phyloP scores from a whole-genome alignment of 2,329 filamentous ascomycete species.

The Sclerotinia minor region DNA sequence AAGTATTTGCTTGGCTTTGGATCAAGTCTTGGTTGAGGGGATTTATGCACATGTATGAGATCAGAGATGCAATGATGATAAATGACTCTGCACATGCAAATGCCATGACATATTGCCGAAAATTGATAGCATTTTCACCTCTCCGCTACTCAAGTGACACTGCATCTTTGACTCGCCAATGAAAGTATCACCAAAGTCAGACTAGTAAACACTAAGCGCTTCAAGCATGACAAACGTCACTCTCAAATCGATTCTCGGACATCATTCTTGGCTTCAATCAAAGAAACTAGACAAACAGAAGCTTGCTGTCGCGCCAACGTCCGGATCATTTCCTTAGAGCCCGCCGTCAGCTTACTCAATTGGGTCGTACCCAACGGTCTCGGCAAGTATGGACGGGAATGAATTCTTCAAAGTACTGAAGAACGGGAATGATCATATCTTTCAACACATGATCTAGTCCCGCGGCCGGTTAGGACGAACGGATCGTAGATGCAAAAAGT shows the following conservation, averaged over 20 bases:
- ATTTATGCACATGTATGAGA: neutral
- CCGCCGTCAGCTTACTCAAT: slow-evolving; percentile 7
- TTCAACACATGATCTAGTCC: neutral
- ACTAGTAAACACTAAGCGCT: neutral
- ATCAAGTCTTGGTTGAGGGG: neutral
- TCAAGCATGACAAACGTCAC: neutral
- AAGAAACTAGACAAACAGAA: neutral
- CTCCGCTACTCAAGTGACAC: neutral
- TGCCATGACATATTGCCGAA: neutral
- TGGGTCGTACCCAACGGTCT: neutral
- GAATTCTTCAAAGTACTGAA: neutral
- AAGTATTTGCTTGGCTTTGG: neutral
- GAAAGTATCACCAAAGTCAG: neutral
- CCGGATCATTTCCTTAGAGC: slow-evolving; percentile 1
- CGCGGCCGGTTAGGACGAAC: neutral
- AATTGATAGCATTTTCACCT: neutral
- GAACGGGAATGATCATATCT: neutral
- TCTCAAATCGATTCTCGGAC: neutral
- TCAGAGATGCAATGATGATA: neutral
- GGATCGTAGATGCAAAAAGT: neutral
- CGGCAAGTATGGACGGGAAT: slow-evolving; percentile 14
- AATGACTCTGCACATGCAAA: neutral
- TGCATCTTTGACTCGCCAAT: neutral
- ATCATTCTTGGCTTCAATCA: neutral
- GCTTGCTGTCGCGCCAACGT: neutral